Base-by-base conservation (phyloP, 345 rosid genomes). In the Jatropha curcas region DNA sequence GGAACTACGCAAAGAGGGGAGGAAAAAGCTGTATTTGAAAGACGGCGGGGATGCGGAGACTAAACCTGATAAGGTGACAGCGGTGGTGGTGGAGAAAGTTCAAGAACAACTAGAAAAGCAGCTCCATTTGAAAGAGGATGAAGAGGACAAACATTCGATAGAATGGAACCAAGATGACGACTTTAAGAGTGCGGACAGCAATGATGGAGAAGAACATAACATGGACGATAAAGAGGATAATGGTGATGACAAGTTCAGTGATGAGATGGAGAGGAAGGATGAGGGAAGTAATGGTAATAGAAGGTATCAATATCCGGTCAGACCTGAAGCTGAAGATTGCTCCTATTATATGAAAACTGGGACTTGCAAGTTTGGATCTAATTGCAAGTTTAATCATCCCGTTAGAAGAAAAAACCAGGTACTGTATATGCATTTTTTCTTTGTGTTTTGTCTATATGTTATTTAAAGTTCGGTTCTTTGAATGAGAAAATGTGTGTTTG, bases 381-480 rank as follows among this genome's bases (percentile, higher is more conserved):
- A 64, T 80, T 92, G 99, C 92, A 92, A 87, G 89, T 92, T 91
- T 77, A 95, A 92, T 75, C 99, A 95, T 28, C 98, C 98, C 30
- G 67, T 86, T 68, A 81, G 79, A 20, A 79, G 79, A 69, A 87
- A 76, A 73, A 72, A 43, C 75, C 90, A 85, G 93, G 99, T 92
- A 77, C 43, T 14, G 19, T 24, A 22, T 52, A 20, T 59, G 58
- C 37, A 22, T 30, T 55, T 27, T 63, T 25, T 45, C 4, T 60
- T 11, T n/a, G 13, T n/a, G 4, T 22, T 41, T 41, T 52, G 33
- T 27, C n/a, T 66, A 11, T 17, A 2, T 71, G 20, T 30, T 19
- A 60, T 35, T 53, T 19, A 7, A 45, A 46, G 2, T 22, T 2
- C 19, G 55, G 10, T 65, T 2, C 16, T 28, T 65, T 65, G 41